Evolutionary conservation across 2,329 filamentous ascomycete genomes (phyloP), one percentile per base, ranked within the genome.

Genomic region (Pseudodiploospora longispora): DNA sequence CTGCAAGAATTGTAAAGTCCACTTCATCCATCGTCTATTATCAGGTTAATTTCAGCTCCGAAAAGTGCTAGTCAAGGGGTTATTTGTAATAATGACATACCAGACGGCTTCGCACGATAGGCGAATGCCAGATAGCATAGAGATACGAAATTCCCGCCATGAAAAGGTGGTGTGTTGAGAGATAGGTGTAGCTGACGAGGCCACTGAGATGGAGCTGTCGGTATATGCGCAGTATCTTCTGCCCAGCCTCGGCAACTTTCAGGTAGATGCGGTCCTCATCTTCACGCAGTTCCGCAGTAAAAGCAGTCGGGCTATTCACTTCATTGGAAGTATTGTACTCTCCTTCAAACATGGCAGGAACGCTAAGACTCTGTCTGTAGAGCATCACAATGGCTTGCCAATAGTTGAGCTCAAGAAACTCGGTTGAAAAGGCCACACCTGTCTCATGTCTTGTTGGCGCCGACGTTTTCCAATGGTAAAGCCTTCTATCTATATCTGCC

Each of bases 311-410:
- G 52, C 76, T 80, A 53, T 81, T 75, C 30, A 83, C 77, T 53
- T 83, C 80, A 47, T 76, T 76, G 4, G 78, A 75, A 2, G 78
- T 78, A 54, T 79, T 75, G 53, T 82, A 81, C 64, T 96, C 91
- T 43, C 82, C 82, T 43, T 90, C 87, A 46, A 97, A 81, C 57
- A 89, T 81, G 35, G 85, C 80, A 1, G 91, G 91, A 12, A 95
- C 87, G 40, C 87, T 85, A 49, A 95, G 66, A 62, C 89, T 93
- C 63, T 95, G 91, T 44, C 91, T 76, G 62, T 97, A 97, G 19
- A 97, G 76, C 83, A 96, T 89, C 53, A 96, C 94, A 48, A 97
- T 82, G 4, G 89, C 88, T 62, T 96, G 91, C 90, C 91, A 97
- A 65, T 97, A 97, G 63, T 97, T 97, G 48, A 97, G 74, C 56